A percentile compares a stretch with the other conserved stretches of the same genome.
These are phyloP conservation scores for Fistulifera pelliculosa DNA, from an alignment of 108 stramenopile genomes.

Conservation along the genomic window DNA sequence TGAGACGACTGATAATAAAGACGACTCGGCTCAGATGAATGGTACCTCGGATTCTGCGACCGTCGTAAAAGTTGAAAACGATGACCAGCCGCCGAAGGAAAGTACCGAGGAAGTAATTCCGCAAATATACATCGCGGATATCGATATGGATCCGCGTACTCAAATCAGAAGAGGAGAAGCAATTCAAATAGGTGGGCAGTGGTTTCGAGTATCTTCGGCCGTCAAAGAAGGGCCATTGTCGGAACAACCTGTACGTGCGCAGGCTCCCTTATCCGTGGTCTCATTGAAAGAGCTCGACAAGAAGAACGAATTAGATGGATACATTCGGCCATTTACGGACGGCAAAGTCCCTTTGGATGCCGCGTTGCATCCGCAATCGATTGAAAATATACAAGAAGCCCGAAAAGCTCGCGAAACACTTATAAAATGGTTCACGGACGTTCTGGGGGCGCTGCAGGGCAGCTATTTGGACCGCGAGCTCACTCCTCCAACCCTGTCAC, in stretches of 20 bases:
- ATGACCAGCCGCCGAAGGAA: not conserved
- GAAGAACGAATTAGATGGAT: constrained; percentile 73
- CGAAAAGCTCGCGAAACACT: constrained; percentile 60
- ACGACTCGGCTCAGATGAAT: not conserved
- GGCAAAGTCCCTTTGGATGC: constrained; percentile 61
- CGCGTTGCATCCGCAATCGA: constrained; percentile 19
- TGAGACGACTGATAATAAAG: not conserved
- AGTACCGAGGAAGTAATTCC: constrained; percentile 1
- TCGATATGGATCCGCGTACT: constrained; percentile 53
- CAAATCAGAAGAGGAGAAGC: constrained; percentile 82
- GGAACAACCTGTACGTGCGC: constrained; percentile 67
- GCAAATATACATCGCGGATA: constrained; percentile 27
- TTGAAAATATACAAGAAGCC: constrained; percentile 51
- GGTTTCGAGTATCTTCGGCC: constrained; percentile 73
- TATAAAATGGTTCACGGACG: constrained; percentile 43
- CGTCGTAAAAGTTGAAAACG: not conserved
- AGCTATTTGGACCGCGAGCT: constrained; percentile 46
- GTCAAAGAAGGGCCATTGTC: constrained; percentile 52
- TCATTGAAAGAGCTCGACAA: constrained; percentile 51
- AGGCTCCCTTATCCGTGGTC: constrained; percentile 66
- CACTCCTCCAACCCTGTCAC: constrained; percentile 56
- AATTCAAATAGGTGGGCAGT: constrained; percentile 61
- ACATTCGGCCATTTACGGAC: constrained; percentile 49
- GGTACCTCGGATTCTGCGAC: not conserved
- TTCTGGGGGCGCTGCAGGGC: constrained; percentile 35